Percentiles rank a stretch among this genome's conserved stretches.
phyloP scores from a whole-genome alignment of 192 early-diverging fungal species.

The Backusella psychrophila region DNA sequence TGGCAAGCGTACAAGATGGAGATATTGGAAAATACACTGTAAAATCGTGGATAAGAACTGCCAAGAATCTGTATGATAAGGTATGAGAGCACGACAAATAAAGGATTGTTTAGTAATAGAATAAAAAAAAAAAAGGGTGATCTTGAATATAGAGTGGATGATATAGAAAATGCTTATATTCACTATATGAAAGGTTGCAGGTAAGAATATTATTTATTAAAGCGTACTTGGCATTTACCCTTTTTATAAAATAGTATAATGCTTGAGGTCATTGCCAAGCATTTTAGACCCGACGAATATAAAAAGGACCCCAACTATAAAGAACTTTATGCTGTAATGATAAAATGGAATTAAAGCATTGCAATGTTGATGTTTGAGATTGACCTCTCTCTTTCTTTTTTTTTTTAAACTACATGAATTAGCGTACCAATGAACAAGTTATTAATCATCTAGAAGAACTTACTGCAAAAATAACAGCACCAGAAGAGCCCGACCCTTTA shows the following conservation, averaged over 20 bases:
- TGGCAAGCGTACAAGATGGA: constrained; percentile 1
- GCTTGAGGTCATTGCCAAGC: background rate
- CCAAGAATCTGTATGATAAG: constrained; percentile 10
- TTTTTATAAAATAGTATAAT: background rate
- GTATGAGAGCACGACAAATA: background rate
- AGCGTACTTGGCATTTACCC: background rate
- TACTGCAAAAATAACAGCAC: background rate
- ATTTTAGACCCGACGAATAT: background rate
- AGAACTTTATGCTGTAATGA: background rate
- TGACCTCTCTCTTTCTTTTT: background rate
- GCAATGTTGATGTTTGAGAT: background rate
- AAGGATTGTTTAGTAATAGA: background rate
- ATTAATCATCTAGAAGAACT: background rate
- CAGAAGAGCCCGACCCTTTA: background rate
- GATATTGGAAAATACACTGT: constrained; percentile 13
- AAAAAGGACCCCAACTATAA: background rate
- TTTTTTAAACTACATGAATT: background rate
- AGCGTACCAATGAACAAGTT: background rate
- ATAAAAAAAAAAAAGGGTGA: constrained; percentile 24
- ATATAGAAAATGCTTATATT: constrained; percentile 36
- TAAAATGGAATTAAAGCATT: background rate
- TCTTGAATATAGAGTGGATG: background rate
- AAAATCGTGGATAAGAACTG: constrained; percentile 11
- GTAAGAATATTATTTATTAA: background rate
- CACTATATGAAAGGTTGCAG: constrained; percentile 35